These are phyloP conservation scores for Cyphellophora attinorum DNA, from an alignment of 2,329 filamentous ascomycete genomes.

Conservation along the genomic window DNA sequence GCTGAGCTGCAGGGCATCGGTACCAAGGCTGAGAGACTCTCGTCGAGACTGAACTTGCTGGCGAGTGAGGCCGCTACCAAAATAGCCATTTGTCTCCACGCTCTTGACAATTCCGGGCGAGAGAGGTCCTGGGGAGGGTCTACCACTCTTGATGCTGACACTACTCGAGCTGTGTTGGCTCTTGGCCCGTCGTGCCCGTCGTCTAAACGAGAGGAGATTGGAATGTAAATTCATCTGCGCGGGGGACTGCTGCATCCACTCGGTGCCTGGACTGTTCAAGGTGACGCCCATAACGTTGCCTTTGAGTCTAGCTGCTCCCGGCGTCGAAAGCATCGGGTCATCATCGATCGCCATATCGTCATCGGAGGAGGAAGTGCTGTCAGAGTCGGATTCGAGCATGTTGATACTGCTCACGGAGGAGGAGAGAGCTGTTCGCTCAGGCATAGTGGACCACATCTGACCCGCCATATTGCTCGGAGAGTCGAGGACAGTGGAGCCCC, in stretches of 20 bases:
- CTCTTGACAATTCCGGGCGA: constrained; percentile 62
- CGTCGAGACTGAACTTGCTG: constrained; percentile 51
- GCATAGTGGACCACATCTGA: constrained; percentile 62
- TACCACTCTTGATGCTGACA: constrained; percentile 61
- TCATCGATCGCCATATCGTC: constrained; percentile 50
- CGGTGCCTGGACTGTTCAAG: constrained; percentile 44
- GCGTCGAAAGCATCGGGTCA: constrained; percentile 73
- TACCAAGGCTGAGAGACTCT: constrained; percentile 84
- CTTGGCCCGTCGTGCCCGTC: constrained; percentile 47
- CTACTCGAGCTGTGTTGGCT: constrained; percentile 60
- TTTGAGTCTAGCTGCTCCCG: constrained; percentile 57
- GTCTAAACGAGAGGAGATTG: constrained; percentile 71
- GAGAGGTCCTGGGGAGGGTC: constrained; percentile 58
- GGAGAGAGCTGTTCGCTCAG: constrained; percentile 61
- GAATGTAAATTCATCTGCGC: constrained; percentile 69
- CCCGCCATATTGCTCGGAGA: constrained; percentile 51
- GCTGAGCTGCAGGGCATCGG: constrained; percentile 75
- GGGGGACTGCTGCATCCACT: constrained; percentile 52
- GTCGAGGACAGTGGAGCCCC: constrained; percentile 40
- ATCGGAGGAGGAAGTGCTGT: constrained; percentile 61
- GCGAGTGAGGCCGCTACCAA: constrained; percentile 40
- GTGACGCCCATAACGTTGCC: constrained; percentile 36
- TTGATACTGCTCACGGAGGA: constrained; percentile 75
- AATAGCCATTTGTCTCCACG: constrained; percentile 45
- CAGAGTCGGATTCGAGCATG: constrained; percentile 70